Conservation (phyloP, 83 land plant species). For the Picea abies region DNA sequence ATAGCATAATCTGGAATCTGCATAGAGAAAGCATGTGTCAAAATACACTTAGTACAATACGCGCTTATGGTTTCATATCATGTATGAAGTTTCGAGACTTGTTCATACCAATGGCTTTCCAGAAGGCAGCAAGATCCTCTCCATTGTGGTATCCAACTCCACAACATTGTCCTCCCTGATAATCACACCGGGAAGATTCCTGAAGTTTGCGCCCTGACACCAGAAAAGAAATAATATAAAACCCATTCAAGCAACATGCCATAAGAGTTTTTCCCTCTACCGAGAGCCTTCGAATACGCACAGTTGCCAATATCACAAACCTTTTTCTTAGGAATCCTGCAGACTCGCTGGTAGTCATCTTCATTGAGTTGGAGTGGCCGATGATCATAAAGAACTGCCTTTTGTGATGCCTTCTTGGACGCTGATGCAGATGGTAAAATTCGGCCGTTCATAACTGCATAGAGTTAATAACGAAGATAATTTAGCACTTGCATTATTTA, state of each 20-base stretch:
- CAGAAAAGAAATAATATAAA: neutral
- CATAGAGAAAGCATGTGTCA: neutral
- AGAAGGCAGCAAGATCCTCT: constrained; percentile 63
- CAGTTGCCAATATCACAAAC: constrained; percentile 26
- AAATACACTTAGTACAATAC: neutral
- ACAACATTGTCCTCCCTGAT: constrained; percentile 61
- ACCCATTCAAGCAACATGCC: neutral
- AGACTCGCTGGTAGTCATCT: constrained; percentile 82
- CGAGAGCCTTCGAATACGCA: neutral
- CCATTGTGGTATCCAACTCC: constrained; percentile 47
- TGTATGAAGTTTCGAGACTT: neutral
- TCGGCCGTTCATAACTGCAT: constrained; percentile 27
- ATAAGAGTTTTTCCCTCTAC: neutral
- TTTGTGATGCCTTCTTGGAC: constrained; percentile 12
- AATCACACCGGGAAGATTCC: constrained; percentile 80
- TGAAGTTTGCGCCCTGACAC: constrained; percentile 90
- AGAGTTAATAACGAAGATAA: neutral
- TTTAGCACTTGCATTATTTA: neutral
- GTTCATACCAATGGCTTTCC: constrained; percentile 82
- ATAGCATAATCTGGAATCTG: constrained; percentile 98
- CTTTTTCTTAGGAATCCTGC: constrained; percentile 77
- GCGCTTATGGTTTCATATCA: neutral
- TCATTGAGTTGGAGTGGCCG: constrained; percentile 53
- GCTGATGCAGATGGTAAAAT: neutral
- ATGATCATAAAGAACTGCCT: constrained; percentile 72